A percentile compares a stretch with the other conserved stretches of the same genome.
phyloP scores from a whole-genome alignment of 306 rosid species.

The Vigna hirtella region DNA sequence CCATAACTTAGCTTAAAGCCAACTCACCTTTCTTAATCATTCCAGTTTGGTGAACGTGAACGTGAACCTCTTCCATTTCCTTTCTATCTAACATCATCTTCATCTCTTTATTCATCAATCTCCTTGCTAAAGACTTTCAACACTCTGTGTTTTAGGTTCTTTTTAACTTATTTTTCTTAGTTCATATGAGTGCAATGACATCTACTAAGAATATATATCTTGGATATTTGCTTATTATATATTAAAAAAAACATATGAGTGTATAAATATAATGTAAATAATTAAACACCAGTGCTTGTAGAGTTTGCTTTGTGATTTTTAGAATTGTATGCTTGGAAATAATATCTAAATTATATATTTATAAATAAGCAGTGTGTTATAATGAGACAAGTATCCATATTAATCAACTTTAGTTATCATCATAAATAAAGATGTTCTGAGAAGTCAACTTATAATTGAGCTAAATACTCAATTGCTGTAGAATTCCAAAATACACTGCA shows the following conservation, averaged over 20 bases:
- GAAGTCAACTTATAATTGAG: neutral
- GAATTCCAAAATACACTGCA: constrained; percentile 1
- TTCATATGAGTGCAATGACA: neutral
- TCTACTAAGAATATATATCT: neutral
- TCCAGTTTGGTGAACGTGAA: neutral
- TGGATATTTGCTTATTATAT: neutral
- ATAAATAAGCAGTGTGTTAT: no score
- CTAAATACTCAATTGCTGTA: neutral
- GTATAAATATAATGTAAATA: neutral
- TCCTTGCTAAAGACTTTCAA: no score
- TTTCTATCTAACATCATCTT: neutral
- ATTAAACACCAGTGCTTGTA: neutral
- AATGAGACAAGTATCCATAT: neutral
- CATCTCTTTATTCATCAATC: no score
- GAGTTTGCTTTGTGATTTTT: neutral
- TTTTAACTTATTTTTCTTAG: neutral
- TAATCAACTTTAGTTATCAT: neutral
- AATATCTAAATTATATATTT: neutral
- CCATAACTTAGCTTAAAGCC: constrained; percentile 3
- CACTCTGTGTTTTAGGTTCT: no score
- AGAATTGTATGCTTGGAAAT: neutral
- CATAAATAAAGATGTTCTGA: neutral
- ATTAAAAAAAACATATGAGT: no score
- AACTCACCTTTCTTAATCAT: constrained; percentile 18
- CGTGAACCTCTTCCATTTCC: neutral